Conservation (phyloP, 2,329 filamentous ascomycete genomes). For the Stagonosporopsis vannaccii region DNA sequence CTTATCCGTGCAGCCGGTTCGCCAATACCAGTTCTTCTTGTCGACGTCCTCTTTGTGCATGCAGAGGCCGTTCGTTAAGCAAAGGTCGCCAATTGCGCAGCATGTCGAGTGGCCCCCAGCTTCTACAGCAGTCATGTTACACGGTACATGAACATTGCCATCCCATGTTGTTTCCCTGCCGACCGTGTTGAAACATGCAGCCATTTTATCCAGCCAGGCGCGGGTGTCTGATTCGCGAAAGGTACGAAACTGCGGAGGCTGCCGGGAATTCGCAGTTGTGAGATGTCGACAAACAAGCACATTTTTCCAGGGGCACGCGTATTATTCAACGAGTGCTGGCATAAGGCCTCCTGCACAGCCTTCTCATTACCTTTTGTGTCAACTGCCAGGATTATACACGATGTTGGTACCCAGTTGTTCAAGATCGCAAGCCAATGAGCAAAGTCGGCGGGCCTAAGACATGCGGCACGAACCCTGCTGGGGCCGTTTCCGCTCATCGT, state of each 20-base stretch:
- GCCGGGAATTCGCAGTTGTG: too few relatives aligned
- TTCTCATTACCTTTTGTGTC: neutral
- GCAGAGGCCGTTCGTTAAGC: slow-evolving; percentile 23
- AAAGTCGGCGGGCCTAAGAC: neutral
- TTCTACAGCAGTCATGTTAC: slow-evolving; percentile 17
- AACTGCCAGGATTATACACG: neutral
- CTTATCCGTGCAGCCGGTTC: slow-evolving; percentile 20
- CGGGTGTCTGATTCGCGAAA: neutral
- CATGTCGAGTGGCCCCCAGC: slow-evolving; percentile 19
- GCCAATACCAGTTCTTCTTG: slow-evolving; percentile 18
- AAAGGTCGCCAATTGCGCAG: slow-evolving; percentile 15
- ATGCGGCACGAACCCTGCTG: neutral
- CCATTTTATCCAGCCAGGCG: neutral
- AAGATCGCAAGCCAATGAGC: neutral
- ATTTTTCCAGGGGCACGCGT: neutral
- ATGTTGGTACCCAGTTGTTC: neutral
- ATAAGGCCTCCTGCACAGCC: slow-evolving; percentile 9
- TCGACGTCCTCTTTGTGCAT: slow-evolving; percentile 1
- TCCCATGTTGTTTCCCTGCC: neutral
- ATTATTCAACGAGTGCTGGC: neutral
- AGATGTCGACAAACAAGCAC: neutral
- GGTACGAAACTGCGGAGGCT: neutral
- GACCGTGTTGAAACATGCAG: neutral
- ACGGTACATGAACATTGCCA: slow-evolving; percentile 7
- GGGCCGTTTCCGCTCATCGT: neutral